These are phyloP conservation scores for Spergularia marina DNA, from an alignment of 148 eudicot genomes.

Conservation along the genomic window DNA sequence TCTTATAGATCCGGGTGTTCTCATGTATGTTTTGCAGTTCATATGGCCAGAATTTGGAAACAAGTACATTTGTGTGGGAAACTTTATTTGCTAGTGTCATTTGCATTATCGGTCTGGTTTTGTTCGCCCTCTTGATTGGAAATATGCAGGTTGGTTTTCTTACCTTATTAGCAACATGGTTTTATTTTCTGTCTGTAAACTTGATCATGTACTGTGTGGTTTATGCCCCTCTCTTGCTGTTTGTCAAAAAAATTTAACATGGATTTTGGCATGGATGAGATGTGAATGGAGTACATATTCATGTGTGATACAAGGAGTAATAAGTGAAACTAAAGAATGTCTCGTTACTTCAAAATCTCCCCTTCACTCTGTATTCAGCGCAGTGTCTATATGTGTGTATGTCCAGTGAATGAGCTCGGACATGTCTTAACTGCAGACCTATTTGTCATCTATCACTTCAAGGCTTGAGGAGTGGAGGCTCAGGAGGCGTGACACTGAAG, in stretches of 20 bases:
- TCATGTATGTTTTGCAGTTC: slow-evolving; percentile 43
- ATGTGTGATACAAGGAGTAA: too few relatives aligned
- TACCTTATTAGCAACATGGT: not conserved
- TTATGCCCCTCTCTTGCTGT: too few relatives aligned
- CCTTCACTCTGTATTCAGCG: too few relatives aligned
- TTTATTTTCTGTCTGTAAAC: not conserved
- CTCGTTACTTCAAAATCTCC: too few relatives aligned
- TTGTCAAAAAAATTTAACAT: too few relatives aligned
- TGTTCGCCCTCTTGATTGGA: slow-evolving; percentile 68
- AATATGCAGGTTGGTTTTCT: slow-evolving; percentile 59
- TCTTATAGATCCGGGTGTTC: too few relatives aligned
- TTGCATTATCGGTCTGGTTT: slow-evolving; percentile 57
- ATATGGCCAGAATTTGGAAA: slow-evolving; percentile 55
- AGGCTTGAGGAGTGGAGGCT: slow-evolving; percentile 97
- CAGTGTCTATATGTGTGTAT: too few relatives aligned
- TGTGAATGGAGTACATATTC: too few relatives aligned
- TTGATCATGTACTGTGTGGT: too few relatives aligned
- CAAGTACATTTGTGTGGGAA: slow-evolving; percentile 62
- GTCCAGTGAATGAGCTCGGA: not conserved
- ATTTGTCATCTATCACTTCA: slow-evolving; percentile 75
- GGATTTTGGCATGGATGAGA: too few relatives aligned
- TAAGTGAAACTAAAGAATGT: too few relatives aligned
- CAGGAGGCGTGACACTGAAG: slow-evolving; percentile 78
- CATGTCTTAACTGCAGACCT: slow-evolving; percentile 44
- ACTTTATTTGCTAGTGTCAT: slow-evolving; percentile 57